A percentile compares a stretch with the other conserved stretches of the same genome.
These are phyloP conservation scores for Hymenoscyphus fraxineus DNA, from an alignment of 2,329 filamentous ascomycete genomes.

Conservation along the genomic window DNA sequence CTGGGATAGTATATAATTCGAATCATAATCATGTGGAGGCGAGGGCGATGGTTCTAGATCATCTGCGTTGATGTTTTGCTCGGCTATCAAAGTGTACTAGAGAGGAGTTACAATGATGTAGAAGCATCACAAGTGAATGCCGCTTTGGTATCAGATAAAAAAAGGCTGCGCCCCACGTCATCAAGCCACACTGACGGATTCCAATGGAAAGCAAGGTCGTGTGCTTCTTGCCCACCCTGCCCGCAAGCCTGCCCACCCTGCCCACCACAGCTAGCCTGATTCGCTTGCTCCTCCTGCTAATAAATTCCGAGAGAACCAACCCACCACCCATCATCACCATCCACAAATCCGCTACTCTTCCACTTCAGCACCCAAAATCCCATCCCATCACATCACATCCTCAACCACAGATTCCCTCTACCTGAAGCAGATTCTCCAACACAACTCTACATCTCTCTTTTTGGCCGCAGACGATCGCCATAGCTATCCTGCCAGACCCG, in stretches of 20 bases:
- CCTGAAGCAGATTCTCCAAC: neutral
- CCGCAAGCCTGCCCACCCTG: too few species aligned
- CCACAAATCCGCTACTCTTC: constrained; percentile 11
- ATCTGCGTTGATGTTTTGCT: neutral
- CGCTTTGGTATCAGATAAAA: neutral
- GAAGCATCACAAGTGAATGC: neutral
- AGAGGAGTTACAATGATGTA: neutral
- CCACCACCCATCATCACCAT: constrained; percentile 10
- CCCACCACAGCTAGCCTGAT: constrained; percentile 14
- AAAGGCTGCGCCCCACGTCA: constrained; percentile 17
- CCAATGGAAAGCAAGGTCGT: neutral
- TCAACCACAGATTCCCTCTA: neutral
- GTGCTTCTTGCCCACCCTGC: neutral
- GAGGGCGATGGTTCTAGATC: neutral
- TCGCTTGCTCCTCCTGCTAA: constrained; percentile 16
- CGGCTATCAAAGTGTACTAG: too few species aligned
- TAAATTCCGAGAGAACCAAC: constrained; percentile 17
- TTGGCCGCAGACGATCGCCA: neutral
- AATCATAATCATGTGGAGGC: neutral
- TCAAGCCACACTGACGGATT: constrained; percentile 9
- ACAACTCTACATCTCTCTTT: neutral
- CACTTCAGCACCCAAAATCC: neutral
- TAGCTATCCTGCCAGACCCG: constrained; percentile 1
- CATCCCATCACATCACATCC: neutral
- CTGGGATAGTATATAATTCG: neutral